phyloP scores from a whole-genome alignment of 202 grass and related monocot genomes.

The Eragrostis tef region DNA sequence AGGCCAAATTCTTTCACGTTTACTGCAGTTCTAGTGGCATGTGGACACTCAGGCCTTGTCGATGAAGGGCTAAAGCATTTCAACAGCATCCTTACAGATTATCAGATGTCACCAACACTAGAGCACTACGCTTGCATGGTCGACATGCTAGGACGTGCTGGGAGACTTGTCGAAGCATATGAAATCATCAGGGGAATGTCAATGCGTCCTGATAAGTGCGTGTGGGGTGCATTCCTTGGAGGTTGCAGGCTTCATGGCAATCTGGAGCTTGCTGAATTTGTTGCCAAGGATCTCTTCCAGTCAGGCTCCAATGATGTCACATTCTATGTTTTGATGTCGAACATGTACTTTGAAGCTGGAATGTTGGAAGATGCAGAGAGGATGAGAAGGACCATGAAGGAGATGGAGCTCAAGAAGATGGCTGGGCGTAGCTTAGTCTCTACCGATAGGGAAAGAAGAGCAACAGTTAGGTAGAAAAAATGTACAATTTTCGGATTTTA shows the following conservation, averaged over 20 bases:
- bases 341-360: conserved; percentile 74
- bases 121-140: conserved; percentile 77
- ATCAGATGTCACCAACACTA: conserved; percentile 50
- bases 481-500: background rate
- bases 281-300: conserved; percentile 58
- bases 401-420: conserved; percentile 70
- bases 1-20: conserved; percentile 80
- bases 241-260: conserved; percentile 74
- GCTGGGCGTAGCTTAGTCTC: conserved; percentile 58
- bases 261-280: conserved; percentile 70
- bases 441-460: conserved; percentile 42
- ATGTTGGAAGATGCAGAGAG: conserved; percentile 68
- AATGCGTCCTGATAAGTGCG: conserved; percentile 57
- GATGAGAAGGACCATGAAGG: conserved; percentile 61
- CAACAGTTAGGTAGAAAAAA: conserved; percentile 34
- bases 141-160: conserved; percentile 66
- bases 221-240: conserved; percentile 80
- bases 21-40: conserved; percentile 67
- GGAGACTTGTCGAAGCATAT: conserved; percentile 68
- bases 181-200: conserved; percentile 70
- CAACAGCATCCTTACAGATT: conserved; percentile 59
- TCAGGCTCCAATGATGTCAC: conserved; percentile 58
- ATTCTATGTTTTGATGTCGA: conserved; percentile 68
- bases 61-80: conserved; percentile 72
- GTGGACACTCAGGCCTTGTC: conserved; percentile 66